Evolutionary conservation across 371 early-diverging fungal species (phyloP).

Genomic region (Lichtheimia ornata): DNA sequence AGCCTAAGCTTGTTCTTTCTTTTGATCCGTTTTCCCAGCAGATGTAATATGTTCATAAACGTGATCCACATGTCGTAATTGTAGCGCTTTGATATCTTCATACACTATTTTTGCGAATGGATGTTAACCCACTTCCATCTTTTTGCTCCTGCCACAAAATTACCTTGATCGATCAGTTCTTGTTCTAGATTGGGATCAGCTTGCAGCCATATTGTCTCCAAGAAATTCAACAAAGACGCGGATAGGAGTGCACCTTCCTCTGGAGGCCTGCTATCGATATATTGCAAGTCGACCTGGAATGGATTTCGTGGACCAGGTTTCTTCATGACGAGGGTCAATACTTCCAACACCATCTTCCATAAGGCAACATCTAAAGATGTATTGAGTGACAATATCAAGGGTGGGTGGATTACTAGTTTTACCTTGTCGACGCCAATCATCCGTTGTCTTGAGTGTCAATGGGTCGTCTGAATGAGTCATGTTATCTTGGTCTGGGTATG

Average conservation of each 20-base stretch:
- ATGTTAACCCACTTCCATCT: background rate
- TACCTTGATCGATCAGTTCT: background rate
- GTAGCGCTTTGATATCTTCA: constrained; percentile 16
- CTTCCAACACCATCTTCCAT: constrained; percentile 81
- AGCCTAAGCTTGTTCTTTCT: no score
- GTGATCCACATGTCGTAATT: constrained; percentile 9
- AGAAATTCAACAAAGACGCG: constrained; percentile 69
- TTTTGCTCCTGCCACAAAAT: constrained; percentile 48
- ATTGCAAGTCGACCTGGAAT: constrained; percentile 66
- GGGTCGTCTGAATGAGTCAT: background rate
- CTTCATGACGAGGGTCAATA: constrained; percentile 54
- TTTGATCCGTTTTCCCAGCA: no score
- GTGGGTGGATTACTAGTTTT: background rate
- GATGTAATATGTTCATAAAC: constrained; percentile 5
- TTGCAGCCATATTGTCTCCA: constrained; percentile 63
- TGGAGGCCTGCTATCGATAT: constrained; percentile 58
- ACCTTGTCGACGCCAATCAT: constrained; percentile 15
- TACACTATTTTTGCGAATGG: constrained; percentile 1
- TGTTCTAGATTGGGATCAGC: constrained; percentile 28
- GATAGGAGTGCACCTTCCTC: constrained; percentile 66
- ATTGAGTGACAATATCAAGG: background rate
- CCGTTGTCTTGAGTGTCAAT: constrained; percentile 2
- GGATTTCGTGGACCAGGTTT: constrained; percentile 65
- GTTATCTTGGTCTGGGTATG: background rate
- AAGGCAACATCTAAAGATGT: constrained; percentile 57